Conservation (phyloP, 2,329 filamentous ascomycete species). For the Trichoderma sp. region DNA sequence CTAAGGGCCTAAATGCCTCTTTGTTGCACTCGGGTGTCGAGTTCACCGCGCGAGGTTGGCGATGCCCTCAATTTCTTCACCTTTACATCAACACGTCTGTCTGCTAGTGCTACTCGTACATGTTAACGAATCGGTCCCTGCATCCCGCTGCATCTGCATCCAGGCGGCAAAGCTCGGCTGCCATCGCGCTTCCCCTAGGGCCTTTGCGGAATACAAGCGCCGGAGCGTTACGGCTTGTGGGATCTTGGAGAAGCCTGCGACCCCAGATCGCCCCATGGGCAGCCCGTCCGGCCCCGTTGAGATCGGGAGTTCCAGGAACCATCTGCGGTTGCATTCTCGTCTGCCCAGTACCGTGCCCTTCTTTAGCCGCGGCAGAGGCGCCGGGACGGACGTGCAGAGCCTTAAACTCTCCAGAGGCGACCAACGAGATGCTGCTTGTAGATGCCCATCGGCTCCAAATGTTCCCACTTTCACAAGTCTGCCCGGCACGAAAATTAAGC, state of each 20-base stretch:
- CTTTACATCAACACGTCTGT: not conserved
- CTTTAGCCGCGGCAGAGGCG: constrained; percentile 13
- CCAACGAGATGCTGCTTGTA: constrained; percentile 2
- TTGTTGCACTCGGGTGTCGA: not conserved
- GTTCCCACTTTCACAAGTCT: constrained; percentile 6
- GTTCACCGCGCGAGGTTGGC: not conserved
- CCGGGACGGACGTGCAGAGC: constrained; percentile 5
- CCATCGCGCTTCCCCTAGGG: constrained; percentile 16
- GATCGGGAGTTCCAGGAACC: constrained; percentile 20
- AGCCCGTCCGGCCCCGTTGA: constrained; percentile 15
- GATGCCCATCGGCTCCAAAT: not conserved
- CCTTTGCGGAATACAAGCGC: constrained; percentile 19
- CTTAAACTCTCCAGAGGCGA: not conserved
- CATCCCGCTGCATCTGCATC: not conserved
- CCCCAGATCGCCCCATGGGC: constrained; percentile 16
- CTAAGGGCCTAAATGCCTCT: not conserved
- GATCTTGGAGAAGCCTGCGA: constrained; percentile 16
- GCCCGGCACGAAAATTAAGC: constrained; percentile 2
- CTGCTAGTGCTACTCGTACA: not conserved
- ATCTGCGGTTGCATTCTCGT: constrained; percentile 9
- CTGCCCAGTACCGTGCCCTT: constrained; percentile 3
- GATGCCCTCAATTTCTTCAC: constrained; percentile 16
- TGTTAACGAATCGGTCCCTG: not conserved
- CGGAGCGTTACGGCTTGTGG: constrained; percentile 21
- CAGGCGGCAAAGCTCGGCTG: constrained; percentile 19